Conservation (phyloP, 768 basidiomycete species). For the Clitopilus passeckerianus region DNA sequence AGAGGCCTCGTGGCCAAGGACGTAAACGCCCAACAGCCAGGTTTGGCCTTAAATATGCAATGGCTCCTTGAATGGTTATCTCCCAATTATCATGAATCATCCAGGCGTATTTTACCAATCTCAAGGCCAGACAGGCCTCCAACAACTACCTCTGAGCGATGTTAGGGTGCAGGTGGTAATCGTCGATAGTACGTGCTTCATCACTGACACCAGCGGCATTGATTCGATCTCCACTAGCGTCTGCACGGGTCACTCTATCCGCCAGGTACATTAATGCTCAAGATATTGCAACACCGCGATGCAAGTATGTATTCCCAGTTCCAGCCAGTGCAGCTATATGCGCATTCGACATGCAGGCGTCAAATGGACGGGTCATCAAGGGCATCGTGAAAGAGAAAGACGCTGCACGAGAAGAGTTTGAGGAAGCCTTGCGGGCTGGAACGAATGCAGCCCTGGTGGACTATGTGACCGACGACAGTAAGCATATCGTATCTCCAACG, state of each 20-base stretch:
- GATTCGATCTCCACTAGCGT: constrained; percentile 22
- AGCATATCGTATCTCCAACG: constrained; percentile 14
- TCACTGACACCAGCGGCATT: neutral
- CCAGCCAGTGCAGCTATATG: constrained; percentile 52
- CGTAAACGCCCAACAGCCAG: neutral
- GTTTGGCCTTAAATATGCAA: neutral
- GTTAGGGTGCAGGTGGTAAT: constrained; percentile 34
- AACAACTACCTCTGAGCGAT: constrained; percentile 34
- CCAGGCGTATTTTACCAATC: constrained; percentile 15
- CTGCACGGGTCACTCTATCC: constrained; percentile 34
- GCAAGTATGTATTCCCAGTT: constrained; percentile 56
- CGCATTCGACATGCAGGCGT: constrained; percentile 43
- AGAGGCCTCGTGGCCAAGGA: neutral
- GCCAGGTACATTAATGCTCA: constrained; percentile 37
- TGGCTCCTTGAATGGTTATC: neutral
- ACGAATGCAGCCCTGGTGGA: constrained; percentile 40
- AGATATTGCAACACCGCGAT: constrained; percentile 31
- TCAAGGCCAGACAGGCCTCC: neutral
- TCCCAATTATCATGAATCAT: constrained; percentile 9
- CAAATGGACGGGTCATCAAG: constrained; percentile 34
- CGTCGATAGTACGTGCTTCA: constrained; percentile 32
- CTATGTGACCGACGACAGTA: constrained; percentile 48
- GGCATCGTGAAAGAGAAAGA: constrained; percentile 47
- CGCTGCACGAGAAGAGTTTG: constrained; percentile 33
- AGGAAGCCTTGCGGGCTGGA: constrained; percentile 33